Conservation (phyloP, 2,329 filamentous ascomycete genomes). For the Botryotinia globosa region DNA sequence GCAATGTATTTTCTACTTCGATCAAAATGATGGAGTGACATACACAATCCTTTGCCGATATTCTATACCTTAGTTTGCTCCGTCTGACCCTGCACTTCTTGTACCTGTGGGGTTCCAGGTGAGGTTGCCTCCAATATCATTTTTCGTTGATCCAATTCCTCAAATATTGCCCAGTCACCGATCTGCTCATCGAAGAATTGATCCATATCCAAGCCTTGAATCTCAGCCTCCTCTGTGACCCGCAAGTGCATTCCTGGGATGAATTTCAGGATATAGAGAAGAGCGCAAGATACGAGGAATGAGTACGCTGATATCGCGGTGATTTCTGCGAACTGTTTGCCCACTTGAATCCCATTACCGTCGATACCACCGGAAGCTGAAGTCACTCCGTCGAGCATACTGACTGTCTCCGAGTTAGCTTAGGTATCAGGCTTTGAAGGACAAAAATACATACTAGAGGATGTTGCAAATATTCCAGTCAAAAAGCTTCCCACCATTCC, state of each 20-base stretch:
- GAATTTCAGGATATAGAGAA: constrained; percentile 55
- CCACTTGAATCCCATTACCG: constrained; percentile 53
- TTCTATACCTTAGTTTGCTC: background rate
- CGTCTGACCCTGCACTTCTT: constrained; percentile 17
- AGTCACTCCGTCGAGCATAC: constrained; percentile 51
- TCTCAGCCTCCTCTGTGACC: constrained; percentile 53
- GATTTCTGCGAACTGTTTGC: constrained; percentile 56
- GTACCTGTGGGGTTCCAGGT: constrained; percentile 24
- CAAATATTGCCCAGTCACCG: constrained; percentile 39
- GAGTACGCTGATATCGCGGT: constrained; percentile 54
- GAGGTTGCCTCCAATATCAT: constrained; percentile 23
- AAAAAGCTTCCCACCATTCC: constrained; percentile 56
- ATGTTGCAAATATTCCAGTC: constrained; percentile 56
- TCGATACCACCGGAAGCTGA: constrained; percentile 47
- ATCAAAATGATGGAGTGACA: background rate
- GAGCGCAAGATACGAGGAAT: constrained; percentile 50
- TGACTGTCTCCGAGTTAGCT: constrained; percentile 39
- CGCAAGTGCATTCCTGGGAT: constrained; percentile 57
- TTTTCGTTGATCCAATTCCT: constrained; percentile 30
- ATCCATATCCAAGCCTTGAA: constrained; percentile 50
- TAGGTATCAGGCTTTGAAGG: background rate
- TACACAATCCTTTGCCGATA: background rate
- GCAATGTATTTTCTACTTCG: background rate
- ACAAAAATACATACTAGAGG: constrained; percentile 26
- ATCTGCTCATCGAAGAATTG: constrained; percentile 48